Conservation (phyloP, 306 rosid genomes). For the Corylus americana region DNA sequence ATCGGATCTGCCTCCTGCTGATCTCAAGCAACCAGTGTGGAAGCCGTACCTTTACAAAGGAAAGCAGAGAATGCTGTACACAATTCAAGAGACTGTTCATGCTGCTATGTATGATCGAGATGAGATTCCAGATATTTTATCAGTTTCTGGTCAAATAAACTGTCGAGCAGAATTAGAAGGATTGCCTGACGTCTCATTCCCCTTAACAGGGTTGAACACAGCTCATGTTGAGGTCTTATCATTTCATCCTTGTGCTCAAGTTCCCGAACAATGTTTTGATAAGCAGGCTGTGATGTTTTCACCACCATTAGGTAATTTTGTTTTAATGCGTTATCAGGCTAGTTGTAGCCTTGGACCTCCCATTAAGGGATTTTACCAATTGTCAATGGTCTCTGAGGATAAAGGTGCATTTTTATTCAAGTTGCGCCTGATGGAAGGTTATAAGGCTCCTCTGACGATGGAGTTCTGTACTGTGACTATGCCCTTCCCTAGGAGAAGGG, state of each 20-base stretch:
- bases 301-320: slow-evolving; percentile 92
- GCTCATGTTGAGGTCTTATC: slow-evolving; percentile 68
- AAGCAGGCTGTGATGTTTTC: slow-evolving; percentile 90
- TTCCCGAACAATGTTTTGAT: slow-evolving; percentile 82
- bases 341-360: slow-evolving; percentile 74
- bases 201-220: slow-evolving; percentile 58
- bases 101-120: slow-evolving; percentile 94
- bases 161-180: slow-evolving; percentile 94
- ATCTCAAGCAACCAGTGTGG: slow-evolving; percentile 97
- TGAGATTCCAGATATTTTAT: slow-evolving; percentile 84
- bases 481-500: slow-evolving; percentile 89
- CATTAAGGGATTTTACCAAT: slow-evolving; percentile 83
- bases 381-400: slow-evolving; percentile 98
- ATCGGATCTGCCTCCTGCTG: slow-evolving; percentile 76
- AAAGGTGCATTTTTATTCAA: slow-evolving; percentile 96
- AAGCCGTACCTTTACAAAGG: slow-evolving; percentile 92
- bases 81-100: slow-evolving; percentile 74
- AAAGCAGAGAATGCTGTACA: slow-evolving; percentile 75
- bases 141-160: slow-evolving; percentile 87
- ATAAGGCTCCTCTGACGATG: slow-evolving; percentile 82
- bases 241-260: slow-evolving; percentile 85
- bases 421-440: slow-evolving; percentile 87
- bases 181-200: slow-evolving; percentile 92
- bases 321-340: slow-evolving; percentile 84
- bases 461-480: slow-evolving; percentile 83